Conservation (phyloP, 805 yeast genomes). For the Wickerhamiella shivajii region DNA sequence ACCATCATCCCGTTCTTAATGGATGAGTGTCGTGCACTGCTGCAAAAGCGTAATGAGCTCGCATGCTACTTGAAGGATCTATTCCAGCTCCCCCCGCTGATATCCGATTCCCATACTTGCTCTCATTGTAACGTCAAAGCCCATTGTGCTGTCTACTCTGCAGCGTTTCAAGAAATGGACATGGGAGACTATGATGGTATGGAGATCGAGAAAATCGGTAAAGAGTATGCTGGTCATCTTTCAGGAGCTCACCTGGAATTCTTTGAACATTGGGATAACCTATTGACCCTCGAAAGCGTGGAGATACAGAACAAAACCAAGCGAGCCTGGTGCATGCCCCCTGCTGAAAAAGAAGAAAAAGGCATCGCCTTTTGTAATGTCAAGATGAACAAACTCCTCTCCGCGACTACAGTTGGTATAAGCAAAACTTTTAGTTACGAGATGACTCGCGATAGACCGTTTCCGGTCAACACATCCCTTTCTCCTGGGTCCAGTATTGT, state of each 20-base stretch:
- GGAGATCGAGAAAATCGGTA: constrained; percentile 14
- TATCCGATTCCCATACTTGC: constrained; percentile 30
- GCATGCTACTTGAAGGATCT: constrained; percentile 40
- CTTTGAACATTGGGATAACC: constrained; percentile 56
- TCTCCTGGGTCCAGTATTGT: neutral
- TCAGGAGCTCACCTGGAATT: constrained; percentile 36
- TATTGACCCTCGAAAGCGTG: constrained; percentile 62
- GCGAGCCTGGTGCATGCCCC: constrained; percentile 55
- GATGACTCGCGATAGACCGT: neutral
- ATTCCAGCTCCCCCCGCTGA: constrained; percentile 33
- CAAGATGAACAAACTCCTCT: constrained; percentile 23
- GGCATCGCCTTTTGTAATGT: constrained; percentile 48
- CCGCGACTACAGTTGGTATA: constrained; percentile 1
- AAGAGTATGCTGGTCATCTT: constrained; percentile 36
- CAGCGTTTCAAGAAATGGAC: constrained; percentile 10
- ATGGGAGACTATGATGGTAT: too few species aligned
- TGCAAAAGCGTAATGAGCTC: constrained; percentile 58
- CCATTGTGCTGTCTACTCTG: constrained; percentile 19
- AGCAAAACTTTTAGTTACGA: constrained; percentile 1
- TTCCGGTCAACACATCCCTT: constrained; percentile 6
- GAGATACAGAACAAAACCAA: constrained; percentile 36
- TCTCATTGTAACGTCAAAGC: constrained; percentile 17
- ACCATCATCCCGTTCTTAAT: constrained; percentile 38
- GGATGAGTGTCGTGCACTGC: constrained; percentile 48
- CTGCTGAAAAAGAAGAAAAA: constrained; percentile 44